Evolutionary conservation across 1,284 basidiomycete genomes (phyloP), one percentile per base, ranked within the genome.

Genomic region (Malassezia dermatis): DNA sequence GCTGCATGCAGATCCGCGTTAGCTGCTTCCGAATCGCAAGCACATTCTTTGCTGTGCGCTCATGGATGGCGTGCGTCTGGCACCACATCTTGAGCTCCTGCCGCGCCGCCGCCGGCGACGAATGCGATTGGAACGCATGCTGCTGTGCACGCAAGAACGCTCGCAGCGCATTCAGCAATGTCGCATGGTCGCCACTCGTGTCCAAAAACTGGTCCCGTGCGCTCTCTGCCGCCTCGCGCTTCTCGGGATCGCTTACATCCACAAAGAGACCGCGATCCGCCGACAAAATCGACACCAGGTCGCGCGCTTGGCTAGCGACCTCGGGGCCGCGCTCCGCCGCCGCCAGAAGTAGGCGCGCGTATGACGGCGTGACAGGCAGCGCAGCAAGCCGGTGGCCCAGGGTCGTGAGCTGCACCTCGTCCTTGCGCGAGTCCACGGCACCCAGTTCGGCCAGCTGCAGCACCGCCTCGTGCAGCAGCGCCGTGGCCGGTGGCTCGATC

Each of bases 161-260:
- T n/a, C 72, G 65, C 1, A 77, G 62, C 26, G 66, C 69, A 41
- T 62, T 65, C 15, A 74, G 57, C 34, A 65, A 32, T 15, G 71
- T 74, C 23, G 56, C 66, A 44, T 74, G 71, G 42, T 74, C 71
- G 2, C 71, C 70, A 10, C 57, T 55, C 8, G 56, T 42, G 37
- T 71, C 66, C 12, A 56, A 48, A 40, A 74, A 66, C 1, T 52
- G 59, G 2, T 61, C 44, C 40, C 64, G 61, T 0, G 84, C 84
- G 3, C 56, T 51, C 10, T 65, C 63, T 0, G 63, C 66, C 26
- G 66, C 67, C n/a, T 66, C 70, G 11, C 64, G 56, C 47, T 62
- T 67, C 32, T 64, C 59, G 2, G 59, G 52, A 32, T 66, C 64
- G 12, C 46, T 35, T 10, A 66, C 57, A 2, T 69, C 67, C 45